phyloP scores from a whole-genome alignment of 345 rosid genomes.

The Ceriops zippeliana region DNA sequence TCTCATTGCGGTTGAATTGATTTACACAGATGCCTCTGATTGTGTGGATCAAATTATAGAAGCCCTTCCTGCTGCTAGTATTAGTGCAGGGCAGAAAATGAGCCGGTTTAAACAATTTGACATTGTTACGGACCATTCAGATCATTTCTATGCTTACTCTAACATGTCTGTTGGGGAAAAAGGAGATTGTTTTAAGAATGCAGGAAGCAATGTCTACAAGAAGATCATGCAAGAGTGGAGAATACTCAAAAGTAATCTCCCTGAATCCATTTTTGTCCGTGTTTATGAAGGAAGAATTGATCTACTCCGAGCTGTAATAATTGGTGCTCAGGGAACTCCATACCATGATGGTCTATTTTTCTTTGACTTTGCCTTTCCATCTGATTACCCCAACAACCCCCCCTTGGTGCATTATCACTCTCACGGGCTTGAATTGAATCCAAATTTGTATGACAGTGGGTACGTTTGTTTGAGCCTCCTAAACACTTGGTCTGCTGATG shows the following conservation, averaged over 20 bases:
- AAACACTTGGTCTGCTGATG: slow-evolving; percentile 12
- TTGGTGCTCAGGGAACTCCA: no score
- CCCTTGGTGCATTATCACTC: slow-evolving; percentile 6
- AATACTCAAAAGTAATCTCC: not conserved
- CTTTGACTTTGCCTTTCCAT: not conserved
- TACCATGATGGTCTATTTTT: no score
- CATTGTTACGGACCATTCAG: no score
- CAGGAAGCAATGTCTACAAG: slow-evolving; percentile 1
- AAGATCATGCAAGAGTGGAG: slow-evolving; percentile 3
- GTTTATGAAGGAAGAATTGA: not conserved
- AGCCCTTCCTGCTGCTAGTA: no score
- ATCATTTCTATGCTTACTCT: no score
- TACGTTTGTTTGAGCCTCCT: slow-evolving; percentile 21
- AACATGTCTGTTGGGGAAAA: no score
- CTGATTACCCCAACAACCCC: slow-evolving; percentile 6
- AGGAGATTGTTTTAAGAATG: no score
- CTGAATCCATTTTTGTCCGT: not conserved
- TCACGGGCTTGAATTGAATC: slow-evolving; percentile 16
- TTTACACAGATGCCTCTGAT: no score
- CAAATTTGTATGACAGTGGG: slow-evolving; percentile 17
- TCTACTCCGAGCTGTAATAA: not conserved
- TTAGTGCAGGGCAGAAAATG: no score
- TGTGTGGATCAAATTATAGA: no score
- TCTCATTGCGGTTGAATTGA: no score
- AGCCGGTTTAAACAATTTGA: no score